A percentile compares a stretch with the other conserved stretches of the same genome.
These are phyloP conservation scores for Pythium vanterpoolii DNA, from an alignment of 352 stramenopile genomes.

Conservation along the genomic window DNA sequence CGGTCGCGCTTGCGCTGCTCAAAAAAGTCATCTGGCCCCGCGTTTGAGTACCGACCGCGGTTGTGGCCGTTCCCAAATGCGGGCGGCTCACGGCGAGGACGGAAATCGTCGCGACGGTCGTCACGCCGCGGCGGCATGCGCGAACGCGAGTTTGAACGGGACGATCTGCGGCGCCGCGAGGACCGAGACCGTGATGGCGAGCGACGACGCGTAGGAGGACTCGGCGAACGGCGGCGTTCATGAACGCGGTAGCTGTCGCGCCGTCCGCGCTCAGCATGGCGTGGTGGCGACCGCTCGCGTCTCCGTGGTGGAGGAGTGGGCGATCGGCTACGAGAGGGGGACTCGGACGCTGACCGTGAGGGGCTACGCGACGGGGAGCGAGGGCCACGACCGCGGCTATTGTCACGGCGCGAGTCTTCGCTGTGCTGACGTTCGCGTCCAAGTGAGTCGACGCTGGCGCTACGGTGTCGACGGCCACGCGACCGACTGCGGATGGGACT, in stretches of 20 bases:
- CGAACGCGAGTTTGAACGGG: conserved; percentile 14
- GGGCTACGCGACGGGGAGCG: neutral
- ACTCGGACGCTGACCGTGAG: conserved; percentile 2
- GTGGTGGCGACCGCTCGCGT: neutral
- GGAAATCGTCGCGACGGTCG: conserved; percentile 1
- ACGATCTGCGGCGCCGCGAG: neutral
- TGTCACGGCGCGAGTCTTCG: neutral
- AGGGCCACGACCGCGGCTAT: neutral
- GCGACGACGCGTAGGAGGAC: neutral
- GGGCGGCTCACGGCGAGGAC: conserved; percentile 3
- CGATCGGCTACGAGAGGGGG: neutral
- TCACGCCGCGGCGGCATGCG: conserved; percentile 12
- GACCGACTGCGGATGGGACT: conserved; percentile 22
- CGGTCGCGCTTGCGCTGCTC: conserved; percentile 68
- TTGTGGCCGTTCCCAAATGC: conserved; percentile 6
- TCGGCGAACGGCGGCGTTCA: neutral
- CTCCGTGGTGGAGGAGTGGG: conserved; percentile 3
- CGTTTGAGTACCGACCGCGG: conserved; percentile 26
- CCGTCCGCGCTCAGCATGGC: neutral
- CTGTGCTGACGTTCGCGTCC: conserved; percentile 10
- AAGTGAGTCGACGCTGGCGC: conserved; percentile 27
- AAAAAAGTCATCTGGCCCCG: conserved; percentile 65
- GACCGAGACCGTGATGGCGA: conserved; percentile 5
- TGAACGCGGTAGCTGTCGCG: neutral
- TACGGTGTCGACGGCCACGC: conserved; percentile 11